Evolutionary conservation across 2,329 filamentous ascomycete genomes (phyloP).

Genomic region (Dothidotthia symphoricarpi): DNA sequence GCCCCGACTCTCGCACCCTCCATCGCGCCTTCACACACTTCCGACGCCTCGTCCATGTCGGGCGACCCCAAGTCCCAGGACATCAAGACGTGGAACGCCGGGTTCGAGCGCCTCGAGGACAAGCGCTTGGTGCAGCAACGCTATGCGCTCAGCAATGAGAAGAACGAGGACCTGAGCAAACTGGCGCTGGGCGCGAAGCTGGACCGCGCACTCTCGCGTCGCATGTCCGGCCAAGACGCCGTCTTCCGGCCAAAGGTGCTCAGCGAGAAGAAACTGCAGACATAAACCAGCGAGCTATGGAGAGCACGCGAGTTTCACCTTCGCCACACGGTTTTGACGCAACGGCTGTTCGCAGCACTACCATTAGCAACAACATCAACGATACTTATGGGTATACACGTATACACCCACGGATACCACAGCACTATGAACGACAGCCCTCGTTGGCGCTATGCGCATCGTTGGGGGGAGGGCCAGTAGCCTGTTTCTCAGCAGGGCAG

Average conservation of each 20-base stretch:
- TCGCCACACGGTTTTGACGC: not conserved
- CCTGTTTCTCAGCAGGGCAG: too few relatives aligned
- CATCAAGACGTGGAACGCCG: constrained; percentile 74
- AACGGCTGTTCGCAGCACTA: too few relatives aligned
- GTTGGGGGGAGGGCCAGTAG: too few relatives aligned
- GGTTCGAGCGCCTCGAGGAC: constrained; percentile 85
- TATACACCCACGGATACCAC: too few relatives aligned
- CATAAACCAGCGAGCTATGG: constrained; percentile 20
- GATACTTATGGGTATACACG: too few relatives aligned
- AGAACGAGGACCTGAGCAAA: constrained; percentile 79
- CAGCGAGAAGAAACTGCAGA: constrained; percentile 38
- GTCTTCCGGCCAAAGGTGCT: constrained; percentile 63
- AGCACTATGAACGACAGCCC: too few relatives aligned
- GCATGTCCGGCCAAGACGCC: constrained; percentile 87
- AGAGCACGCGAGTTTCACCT: too few relatives aligned
- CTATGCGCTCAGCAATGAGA: constrained; percentile 74
- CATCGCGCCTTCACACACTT: constrained; percentile 48
- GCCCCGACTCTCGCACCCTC: constrained; percentile 52
- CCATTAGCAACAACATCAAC: too few relatives aligned
- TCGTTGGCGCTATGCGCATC: too few relatives aligned
- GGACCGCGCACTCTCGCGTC: constrained; percentile 78
- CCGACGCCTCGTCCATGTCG: constrained; percentile 33
- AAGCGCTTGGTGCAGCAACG: constrained; percentile 80
- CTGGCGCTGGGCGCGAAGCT: constrained; percentile 87
- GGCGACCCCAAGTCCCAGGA: constrained; percentile 56